Evolutionary conservation across 2,329 filamentous ascomycete genomes (phyloP).

Genomic region (Metarhizium humberi): DNA sequence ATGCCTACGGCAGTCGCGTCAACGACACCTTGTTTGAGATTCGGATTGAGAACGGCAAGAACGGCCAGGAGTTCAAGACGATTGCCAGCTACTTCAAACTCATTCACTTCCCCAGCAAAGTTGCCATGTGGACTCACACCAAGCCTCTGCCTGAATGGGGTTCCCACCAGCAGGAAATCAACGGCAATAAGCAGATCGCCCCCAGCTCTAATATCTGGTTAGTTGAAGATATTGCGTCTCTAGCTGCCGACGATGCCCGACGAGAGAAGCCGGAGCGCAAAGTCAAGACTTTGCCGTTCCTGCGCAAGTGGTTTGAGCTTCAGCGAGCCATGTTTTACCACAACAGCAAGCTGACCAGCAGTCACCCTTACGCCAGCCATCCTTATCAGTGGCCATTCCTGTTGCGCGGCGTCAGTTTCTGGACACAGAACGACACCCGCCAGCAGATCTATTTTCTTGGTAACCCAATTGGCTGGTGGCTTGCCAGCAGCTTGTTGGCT

Average conservation of each 20-base stretch:
- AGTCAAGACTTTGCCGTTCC: slow-evolving; percentile 77
- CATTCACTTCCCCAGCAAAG: slow-evolving; percentile 86
- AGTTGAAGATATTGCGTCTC: slow-evolving; percentile 79
- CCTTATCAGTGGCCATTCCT: slow-evolving; percentile 98
- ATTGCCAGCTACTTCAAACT: slow-evolving; percentile 92
- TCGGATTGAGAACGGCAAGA: slow-evolving; percentile 77
- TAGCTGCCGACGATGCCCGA: slow-evolving; percentile 62
- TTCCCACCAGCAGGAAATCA: slow-evolving; percentile 96
- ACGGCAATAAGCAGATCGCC: slow-evolving; percentile 92
- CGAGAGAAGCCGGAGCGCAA: slow-evolving; percentile 66
- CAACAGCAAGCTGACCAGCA: slow-evolving; percentile 96
- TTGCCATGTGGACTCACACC: slow-evolving; percentile 98
- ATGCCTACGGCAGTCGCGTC: slow-evolving; percentile 62
- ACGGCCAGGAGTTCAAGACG: slow-evolving; percentile 76
- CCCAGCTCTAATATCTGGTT: slow-evolving; percentile 92
- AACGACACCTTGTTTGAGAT: slow-evolving; percentile 94
- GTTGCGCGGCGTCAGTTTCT: slow-evolving; percentile 95
- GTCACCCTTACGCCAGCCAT: slow-evolving; percentile 89
- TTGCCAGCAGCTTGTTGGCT: slow-evolving; percentile 82
- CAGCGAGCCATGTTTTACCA: slow-evolving; percentile 99
- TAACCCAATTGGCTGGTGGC: slow-evolving; percentile 96
- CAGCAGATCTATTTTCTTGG: slow-evolving; percentile 98
- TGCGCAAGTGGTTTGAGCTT: slow-evolving; percentile 91
- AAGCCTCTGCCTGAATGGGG: slow-evolving; percentile 95
- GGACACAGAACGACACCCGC: slow-evolving; percentile 90